Evolutionary conservation across 352 stramenopile species (phyloP), one percentile per base, ranked within the genome.

Genomic region (Globisporangium iwayamae): DNA sequence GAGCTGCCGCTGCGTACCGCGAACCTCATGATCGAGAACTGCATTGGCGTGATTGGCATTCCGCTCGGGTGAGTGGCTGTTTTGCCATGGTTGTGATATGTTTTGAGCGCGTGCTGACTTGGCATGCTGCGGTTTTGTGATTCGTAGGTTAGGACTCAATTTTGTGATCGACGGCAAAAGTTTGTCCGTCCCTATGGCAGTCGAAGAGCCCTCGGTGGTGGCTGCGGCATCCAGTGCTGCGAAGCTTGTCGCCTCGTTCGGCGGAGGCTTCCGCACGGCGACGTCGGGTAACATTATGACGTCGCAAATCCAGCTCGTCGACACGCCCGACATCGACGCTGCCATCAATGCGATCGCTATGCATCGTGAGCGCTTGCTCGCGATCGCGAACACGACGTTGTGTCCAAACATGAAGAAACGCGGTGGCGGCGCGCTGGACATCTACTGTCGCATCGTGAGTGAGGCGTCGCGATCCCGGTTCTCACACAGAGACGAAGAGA

Each of bases 11-110:
- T 92, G 65, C 82, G 81, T 36, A 90, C 78, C 2, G 87, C 87
- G 60, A 93, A 96, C 63, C 71, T 91, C 57, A 96, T 96, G 85
- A 94, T 96, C 59, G 87, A 96, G 67, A 96, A 96, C 73, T 94
- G 86, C 68, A 90, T 96, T 56, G 87, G 87, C 51, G 85, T 93
- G 38, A 75, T 94, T 6, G 83, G 82, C n/a, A 75, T 96, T 36
- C 87, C 87, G 38, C 74, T 96, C n/a, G 87, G 86, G 66, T 89
- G 67, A 59, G 75, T 71, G 38, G 3, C 11, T 7, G 10, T 36
- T 16, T 43, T 48, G 5, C 58, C 9, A 0, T 58, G 18, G 41
- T 11, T 22, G 22, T 47, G 45, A 5, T 46, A 32, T n/a, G 10
- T 13, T 7, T 62, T 47, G 3, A 7, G 7, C 3, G 13, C 13